These are phyloP conservation scores for Fusarium albidum DNA, from an alignment of 2,329 filamentous ascomycete species.

Conservation along the genomic window DNA sequence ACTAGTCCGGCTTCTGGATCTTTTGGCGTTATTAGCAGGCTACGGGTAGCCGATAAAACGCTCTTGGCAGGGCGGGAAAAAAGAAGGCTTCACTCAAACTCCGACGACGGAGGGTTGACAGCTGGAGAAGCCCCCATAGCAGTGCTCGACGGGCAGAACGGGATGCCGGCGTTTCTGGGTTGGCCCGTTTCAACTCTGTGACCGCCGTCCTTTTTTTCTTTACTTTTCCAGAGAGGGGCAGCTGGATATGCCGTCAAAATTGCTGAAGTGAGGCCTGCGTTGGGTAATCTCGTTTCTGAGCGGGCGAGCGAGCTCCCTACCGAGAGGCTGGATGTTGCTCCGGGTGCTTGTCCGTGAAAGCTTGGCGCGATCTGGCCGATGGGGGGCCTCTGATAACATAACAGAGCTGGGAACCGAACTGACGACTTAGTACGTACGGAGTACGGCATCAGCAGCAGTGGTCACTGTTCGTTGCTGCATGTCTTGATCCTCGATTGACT, in stretches of 20 bases:
- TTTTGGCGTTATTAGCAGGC: neutral
- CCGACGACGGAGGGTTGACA: constrained; percentile 7
- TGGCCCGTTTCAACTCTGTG: constrained; percentile 30
- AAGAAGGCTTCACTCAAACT: constrained; percentile 1
- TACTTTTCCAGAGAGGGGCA: neutral
- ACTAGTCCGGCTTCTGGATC: neutral
- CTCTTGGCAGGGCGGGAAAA: neutral
- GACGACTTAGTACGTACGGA: neutral
- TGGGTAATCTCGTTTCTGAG: constrained; percentile 11
- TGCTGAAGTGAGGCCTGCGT: neutral
- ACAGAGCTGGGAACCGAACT: neutral
- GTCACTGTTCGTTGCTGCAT: neutral
- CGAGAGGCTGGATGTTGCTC: constrained; percentile 20
- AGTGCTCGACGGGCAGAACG: constrained; percentile 5
- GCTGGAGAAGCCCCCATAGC: neutral
- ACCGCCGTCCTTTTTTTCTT: constrained; percentile 11
- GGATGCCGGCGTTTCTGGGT: constrained; percentile 15
- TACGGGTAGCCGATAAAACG: neutral
- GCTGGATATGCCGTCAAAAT: neutral
- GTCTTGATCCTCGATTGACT: neutral
- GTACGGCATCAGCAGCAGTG: neutral
- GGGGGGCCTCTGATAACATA: constrained; percentile 15
- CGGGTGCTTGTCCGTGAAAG: neutral
- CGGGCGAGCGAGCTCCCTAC: constrained; percentile 15
- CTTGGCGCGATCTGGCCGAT: constrained; percentile 25